Conservation (phyloP, 2,329 filamentous ascomycete species). For the Hypoxylon sp. region DNA sequence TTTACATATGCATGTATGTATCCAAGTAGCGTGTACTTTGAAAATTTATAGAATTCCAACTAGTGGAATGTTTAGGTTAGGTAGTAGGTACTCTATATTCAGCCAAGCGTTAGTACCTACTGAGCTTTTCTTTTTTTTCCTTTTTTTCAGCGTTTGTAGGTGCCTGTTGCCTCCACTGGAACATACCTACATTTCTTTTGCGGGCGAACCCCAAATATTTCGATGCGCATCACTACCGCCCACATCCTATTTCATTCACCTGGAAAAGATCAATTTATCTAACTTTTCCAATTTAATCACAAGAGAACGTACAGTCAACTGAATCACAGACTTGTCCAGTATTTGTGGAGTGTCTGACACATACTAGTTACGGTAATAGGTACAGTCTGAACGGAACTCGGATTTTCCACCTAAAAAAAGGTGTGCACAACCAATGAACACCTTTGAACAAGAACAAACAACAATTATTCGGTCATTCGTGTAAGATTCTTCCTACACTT, state of each 20-base stretch:
- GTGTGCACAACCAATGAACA: constrained; percentile 27
- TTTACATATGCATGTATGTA: background rate
- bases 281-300: background rate
- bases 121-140: background rate
- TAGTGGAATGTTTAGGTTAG: background rate
- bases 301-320: background rate
- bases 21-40: background rate
- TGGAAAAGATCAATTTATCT: constrained; percentile 9
- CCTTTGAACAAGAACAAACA: constrained; percentile 28
- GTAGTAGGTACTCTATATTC: background rate
- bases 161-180: constrained; percentile 24
- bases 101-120: background rate
- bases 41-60: background rate
- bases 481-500: constrained; percentile 33
- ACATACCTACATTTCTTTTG: constrained; percentile 17
- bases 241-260: constrained; percentile 9
- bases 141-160: constrained; percentile 13
- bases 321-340: background rate
- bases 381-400: constrained; percentile 20
- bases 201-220: constrained; percentile 32
- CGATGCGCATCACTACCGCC: constrained; percentile 25
- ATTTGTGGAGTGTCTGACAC: constrained; percentile 23
- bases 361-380: too few species aligned
- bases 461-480: constrained; percentile 22
- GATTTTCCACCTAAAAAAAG: constrained; percentile 31